Base-by-base conservation (phyloP, 1,284 basidiomycete genomes). In the Boletellus sp. region DNA sequence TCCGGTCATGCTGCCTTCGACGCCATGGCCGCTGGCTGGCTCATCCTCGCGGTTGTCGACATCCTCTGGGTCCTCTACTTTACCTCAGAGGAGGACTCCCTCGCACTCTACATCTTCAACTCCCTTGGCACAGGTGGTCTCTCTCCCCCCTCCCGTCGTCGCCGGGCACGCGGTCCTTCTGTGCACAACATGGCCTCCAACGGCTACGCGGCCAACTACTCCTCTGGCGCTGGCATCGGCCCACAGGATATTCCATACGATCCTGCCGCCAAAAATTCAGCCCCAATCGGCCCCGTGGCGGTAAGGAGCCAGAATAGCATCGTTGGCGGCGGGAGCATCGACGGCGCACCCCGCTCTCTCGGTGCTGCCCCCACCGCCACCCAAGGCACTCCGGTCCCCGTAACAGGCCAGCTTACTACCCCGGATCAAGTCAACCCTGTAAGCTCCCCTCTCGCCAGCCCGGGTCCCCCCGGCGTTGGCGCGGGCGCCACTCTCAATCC, bases 31-130 rank as follows among this genome's bases (percentile, higher is more conserved):
- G 93, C 91, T 5, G 95, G 95, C 53, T 98, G 91, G 90, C 80
- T 99, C 59, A 80, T 99, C 53, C 80, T 95, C 45, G 77, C 92
- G 26, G 80, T 98, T 52, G 89, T 94, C 52, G 71, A 96, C 76
- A 88, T 98, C 63, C 69, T 98, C 52, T 98, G 94, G 94, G 80
- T 96, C 17, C 79, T 98, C 52, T 97, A 91, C 75, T 92, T 99
- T 66, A 95, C 94, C 5, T 88, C 93, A 1, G 94, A 97, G 63
- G 94, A 97, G 58, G 93, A 94, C 63, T 90, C 93, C 2, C 80
- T 91, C 54, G 69, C 82, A 40, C 79, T 91, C 45, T 77, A 91
- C 65, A 58, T 95, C 49, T 88, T 97, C 78, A 93, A 92, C 68
- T 79, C 82, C 14, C 72, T 90, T 55, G 91, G 92, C 45, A 91